Conservation (phyloP, 768 basidiomycete genomes). For the Exsudoporus frostii region DNA sequence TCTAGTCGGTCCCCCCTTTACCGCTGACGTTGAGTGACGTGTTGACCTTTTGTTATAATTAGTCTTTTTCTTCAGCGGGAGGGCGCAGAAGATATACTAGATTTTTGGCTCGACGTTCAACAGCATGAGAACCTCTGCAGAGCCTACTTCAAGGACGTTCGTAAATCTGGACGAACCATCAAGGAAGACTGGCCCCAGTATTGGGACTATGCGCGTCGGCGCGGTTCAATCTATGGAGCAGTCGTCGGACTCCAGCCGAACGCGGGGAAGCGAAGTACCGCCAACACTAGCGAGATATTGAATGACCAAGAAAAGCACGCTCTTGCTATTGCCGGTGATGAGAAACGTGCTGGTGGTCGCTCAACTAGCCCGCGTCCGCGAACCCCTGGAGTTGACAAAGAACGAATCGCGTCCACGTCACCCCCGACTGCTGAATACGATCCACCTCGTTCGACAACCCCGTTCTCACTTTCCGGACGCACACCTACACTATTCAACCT, state of each 20-base stretch:
- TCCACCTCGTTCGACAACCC: slow-evolving; percentile 67
- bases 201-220: slow-evolving; percentile 86
- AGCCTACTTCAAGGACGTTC: slow-evolving; percentile 98
- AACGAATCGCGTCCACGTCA: slow-evolving; percentile 42
- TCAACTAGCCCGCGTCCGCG: slow-evolving; percentile 60
- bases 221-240: slow-evolving; percentile 92
- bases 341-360: slow-evolving; percentile 46
- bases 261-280: slow-evolving; percentile 71
- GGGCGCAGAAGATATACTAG: slow-evolving; percentile 92
- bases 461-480: slow-evolving; percentile 72
- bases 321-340: slow-evolving; percentile 46
- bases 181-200: slow-evolving; percentile 99
- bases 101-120: slow-evolving; percentile 99
- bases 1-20: slow-evolving; percentile 68
- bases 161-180: slow-evolving; percentile 89
- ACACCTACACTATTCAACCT: slow-evolving; percentile 75
- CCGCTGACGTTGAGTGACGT: background rate
- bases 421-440: slow-evolving; percentile 47
- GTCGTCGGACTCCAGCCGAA: slow-evolving; percentile 72
- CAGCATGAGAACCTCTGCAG: slow-evolving; percentile 99
- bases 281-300: slow-evolving; percentile 72
- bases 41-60: slow-evolving; percentile 7
- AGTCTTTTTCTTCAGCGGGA: slow-evolving; percentile 96
- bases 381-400: slow-evolving; percentile 35
- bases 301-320: slow-evolving; percentile 69